A percentile compares a stretch with the other conserved stretches of the same genome.
These are phyloP conservation scores for Albugo laibachii DNA, from an alignment of 352 stramenopile genomes.

Conservation along the genomic window DNA sequence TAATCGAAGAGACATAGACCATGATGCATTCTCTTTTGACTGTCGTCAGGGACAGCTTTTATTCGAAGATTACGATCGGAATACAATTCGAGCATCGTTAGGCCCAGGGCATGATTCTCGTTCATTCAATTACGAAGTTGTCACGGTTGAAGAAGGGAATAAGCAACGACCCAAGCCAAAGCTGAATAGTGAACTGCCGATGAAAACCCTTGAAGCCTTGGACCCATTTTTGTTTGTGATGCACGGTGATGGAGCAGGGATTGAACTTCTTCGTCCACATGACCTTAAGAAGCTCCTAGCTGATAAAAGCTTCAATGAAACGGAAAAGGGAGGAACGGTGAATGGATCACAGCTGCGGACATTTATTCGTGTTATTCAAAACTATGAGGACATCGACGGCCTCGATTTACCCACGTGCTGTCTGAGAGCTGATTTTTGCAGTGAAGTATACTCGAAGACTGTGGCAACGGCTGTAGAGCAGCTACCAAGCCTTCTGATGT, in stretches of 20 bases:
- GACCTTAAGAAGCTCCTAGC: constrained; percentile 19
- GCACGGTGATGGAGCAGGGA: constrained; percentile 44
- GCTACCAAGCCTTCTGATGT: constrained; percentile 11
- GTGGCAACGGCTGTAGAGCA: constrained; percentile 25
- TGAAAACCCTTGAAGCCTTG: constrained; percentile 59
- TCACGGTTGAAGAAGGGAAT: no score
- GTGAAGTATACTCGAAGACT: not conserved
- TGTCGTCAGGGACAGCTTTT: constrained; percentile 21
- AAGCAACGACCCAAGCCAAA: no score
- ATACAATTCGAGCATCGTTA: constrained; percentile 31
- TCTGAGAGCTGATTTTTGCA: no score
- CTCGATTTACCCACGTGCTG: no score
- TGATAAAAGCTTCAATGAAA: no score
- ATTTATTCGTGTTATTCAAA: no score
- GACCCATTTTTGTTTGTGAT: constrained; percentile 48
- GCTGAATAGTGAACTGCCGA: constrained; percentile 1
- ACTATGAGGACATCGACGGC: no score
- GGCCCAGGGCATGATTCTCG: constrained; percentile 9
- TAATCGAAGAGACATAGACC: no score
- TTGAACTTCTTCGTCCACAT: constrained; percentile 28
- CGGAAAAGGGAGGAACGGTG: no score
- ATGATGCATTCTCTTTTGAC: constrained; percentile 50
- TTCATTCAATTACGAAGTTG: no score
- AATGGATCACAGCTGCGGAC: no score
- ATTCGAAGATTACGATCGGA: constrained; percentile 53